Evolutionary conservation across 352 stramenopile species (phyloP), one percentile per base, ranked within the genome.

Genomic region (Globisporangium middletonii): DNA sequence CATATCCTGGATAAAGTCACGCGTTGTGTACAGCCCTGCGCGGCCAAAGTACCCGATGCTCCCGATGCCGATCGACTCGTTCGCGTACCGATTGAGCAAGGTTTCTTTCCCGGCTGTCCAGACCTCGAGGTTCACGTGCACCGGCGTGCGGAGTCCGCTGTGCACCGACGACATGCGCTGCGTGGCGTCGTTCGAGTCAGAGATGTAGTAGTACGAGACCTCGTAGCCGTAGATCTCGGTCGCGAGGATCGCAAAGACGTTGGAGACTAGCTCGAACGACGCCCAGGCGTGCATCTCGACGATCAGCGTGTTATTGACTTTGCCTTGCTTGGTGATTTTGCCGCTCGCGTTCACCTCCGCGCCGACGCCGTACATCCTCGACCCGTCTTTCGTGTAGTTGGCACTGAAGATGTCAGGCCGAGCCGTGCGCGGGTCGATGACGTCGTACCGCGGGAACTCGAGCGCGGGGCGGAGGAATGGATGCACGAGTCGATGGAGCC

Each of bases 1-100:
- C 13, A 47, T 61, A 0, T 68, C 37, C 0, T 57, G 41, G 3
- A 82, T 51, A 15, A 80, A 76, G 19, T 77, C 67, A 3, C 45
- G 54, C 13, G 68, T 75, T 8, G 75, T 85, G 62, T 79, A 82
- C 15, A 79, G 18, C 0, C 72, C 70, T 0, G 62, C 62, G 2
- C 66, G 69, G 0, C 71, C 69, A 11, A 56, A 52, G 60, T 79
- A 82, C 3, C 61, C 64, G 45, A 67, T 60, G 3, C 50, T 53
- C 1, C 68, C 68, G 7, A 50, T 27, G 5, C 23, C 50, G 26
- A 59, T 64, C 5, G 59, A 60, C 28, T 78, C 68, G 62, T 80
- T 77, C 2, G 61, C 35, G 54, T 70, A 80, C 1, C 53, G 37
- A 1, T 58, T n/a, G 26, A 73, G 47, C 3, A 35, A 2, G 1